Evolutionary conservation across 2,329 filamentous ascomycete genomes (phyloP).

Genomic region (Tothia fuscella): DNA sequence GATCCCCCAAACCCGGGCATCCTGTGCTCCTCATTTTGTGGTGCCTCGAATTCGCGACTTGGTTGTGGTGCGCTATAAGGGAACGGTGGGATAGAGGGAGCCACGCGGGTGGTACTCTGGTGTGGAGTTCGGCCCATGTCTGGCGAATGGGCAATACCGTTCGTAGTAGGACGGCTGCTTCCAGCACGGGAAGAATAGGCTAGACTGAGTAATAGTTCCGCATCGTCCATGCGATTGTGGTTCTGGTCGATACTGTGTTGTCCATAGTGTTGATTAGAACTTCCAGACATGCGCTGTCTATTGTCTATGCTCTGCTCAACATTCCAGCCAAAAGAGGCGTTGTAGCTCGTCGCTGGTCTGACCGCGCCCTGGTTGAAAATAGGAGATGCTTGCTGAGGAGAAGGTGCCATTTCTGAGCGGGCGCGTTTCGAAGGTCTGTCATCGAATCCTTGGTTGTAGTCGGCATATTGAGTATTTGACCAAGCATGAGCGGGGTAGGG

Average conservation of each 20-base stretch:
- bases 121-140: no score
- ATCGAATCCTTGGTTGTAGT: constrained; percentile 14
- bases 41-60: no score
- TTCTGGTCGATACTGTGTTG: background rate
- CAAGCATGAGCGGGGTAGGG: constrained; percentile 12
- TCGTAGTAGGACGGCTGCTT: no score
- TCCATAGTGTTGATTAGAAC: background rate
- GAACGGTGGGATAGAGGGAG: no score
- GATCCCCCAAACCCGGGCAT: no score
- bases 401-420: constrained; percentile 44
- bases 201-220: constrained; percentile 10
- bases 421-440: constrained; percentile 48
- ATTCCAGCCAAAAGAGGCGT: constrained; percentile 24
- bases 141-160: no score
- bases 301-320: constrained; percentile 27
- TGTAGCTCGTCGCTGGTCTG: constrained; percentile 36
- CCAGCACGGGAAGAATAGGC: constrained; percentile 8
- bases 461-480: no score
- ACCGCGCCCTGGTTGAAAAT: background rate
- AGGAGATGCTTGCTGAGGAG: constrained; percentile 29
- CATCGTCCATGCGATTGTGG: constrained; percentile 3
- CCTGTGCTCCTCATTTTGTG: no score
- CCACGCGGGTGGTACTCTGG: no score
- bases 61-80: no score
- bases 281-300: constrained; percentile 12